These are phyloP conservation scores for Yamadazyma triangularis DNA, from an alignment of 1,139 yeast species.

Conservation along the genomic window DNA sequence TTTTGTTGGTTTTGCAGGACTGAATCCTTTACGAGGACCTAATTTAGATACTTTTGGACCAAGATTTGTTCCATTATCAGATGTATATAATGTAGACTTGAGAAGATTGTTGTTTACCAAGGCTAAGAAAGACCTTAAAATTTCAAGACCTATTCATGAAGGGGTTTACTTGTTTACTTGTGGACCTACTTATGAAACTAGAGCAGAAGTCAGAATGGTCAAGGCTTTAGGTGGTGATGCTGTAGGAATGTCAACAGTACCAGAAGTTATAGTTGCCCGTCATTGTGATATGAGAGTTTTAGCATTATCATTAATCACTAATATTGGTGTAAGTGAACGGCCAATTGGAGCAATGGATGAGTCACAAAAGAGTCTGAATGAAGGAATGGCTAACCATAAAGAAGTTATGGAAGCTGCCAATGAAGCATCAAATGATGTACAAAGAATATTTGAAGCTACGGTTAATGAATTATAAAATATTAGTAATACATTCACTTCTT, in stretches of 20 bases:
- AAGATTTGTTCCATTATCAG: constrained; percentile 81
- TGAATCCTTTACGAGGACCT: constrained; percentile 84
- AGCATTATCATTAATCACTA: constrained; percentile 84
- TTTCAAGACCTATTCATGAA: constrained; percentile 68
- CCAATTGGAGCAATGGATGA: constrained; percentile 71
- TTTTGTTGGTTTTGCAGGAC: constrained; percentile 85
- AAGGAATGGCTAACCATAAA: constrained; percentile 83
- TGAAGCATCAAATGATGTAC: constrained; percentile 77
- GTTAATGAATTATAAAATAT: constrained; percentile 39
- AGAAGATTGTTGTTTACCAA: constrained; percentile 50
- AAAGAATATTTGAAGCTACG: constrained; percentile 54
- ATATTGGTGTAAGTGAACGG: constrained; percentile 68
- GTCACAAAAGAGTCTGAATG: constrained; percentile 50
- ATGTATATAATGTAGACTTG: constrained; percentile 78
- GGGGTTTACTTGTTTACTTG: constrained; percentile 84
- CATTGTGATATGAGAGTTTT: constrained; percentile 79
- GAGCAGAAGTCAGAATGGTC: constrained; percentile 86
- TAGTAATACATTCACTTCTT: too few species aligned
- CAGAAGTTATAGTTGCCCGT: constrained; percentile 90
- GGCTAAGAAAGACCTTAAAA: constrained; percentile 45
- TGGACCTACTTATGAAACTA: constrained; percentile 91
- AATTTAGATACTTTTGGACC: constrained; percentile 80
- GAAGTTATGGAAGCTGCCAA: constrained; percentile 86
- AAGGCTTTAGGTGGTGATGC: constrained; percentile 80
- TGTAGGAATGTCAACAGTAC: constrained; percentile 98